Base-by-base conservation (phyloP, 2,329 filamentous ascomycete genomes). In the Tympanopsis confertula region DNA sequence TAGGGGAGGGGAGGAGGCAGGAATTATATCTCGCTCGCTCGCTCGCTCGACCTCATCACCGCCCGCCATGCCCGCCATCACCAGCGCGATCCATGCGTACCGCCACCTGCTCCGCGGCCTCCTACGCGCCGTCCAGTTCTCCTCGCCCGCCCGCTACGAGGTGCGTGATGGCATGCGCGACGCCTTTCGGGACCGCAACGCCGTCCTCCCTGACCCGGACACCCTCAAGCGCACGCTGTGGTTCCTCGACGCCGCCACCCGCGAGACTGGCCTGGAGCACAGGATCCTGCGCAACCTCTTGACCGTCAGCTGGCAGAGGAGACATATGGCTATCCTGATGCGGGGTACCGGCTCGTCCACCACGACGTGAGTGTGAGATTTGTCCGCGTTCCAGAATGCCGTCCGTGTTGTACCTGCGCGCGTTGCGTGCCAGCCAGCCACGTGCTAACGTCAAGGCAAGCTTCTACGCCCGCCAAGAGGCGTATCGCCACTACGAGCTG, bases 101-200 rank as follows among this genome's bases (percentile, higher is more conserved):
- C 73, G 85, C 42, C 65, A 72, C 41, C 65, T 91, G 22, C 81
- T 82, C 51, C 75, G 79, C 38, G 67, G 67, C 5, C 62, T 73
- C 14, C 66, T 88, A n/a, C 73, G 68, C 20, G 85, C 82, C 3
- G 74, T 89, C 17, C 77, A 82, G 44, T 84, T 77, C 61, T 73
- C 82, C 13, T 70, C 71, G 43, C 84, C 83, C 13, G 71, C 77
- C 20, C 77, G 82, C 38, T 80, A 66, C 55, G 62, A 71, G 3
- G 64, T 74, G 13, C 72, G 74, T 40, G 66, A 78, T 48, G 66
- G 72, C 50, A 55, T 84, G 18, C 68, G 78, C 33, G 49, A 51
- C 5, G 74, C 71, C 7, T 85, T 85, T 50, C 71, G 66, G 13
- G 64, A 69, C n/a, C 44, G 56, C 20, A 50, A 50, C 15, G 59